Percentiles rank a stretch among this genome's conserved stretches.
phyloP scores from a whole-genome alignment of 2,329 filamentous ascomycete genomes.

The Lithohypha guttulata region DNA sequence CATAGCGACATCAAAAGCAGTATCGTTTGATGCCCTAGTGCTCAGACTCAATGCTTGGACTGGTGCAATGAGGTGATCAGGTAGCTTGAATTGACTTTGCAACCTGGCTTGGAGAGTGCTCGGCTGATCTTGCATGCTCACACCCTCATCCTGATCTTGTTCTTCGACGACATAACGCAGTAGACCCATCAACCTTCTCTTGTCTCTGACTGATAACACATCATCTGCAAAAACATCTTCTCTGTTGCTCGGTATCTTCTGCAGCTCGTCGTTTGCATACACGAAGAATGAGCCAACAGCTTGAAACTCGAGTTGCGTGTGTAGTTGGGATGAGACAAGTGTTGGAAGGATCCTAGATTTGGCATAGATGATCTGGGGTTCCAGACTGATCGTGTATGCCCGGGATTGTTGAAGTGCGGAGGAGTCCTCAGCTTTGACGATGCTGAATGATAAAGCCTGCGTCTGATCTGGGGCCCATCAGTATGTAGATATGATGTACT shows the following conservation, averaged over 20 bases:
- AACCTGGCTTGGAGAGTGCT: conserved; percentile 38
- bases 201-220: conserved; percentile 65
- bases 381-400: conserved; percentile 71
- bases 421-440: conserved; percentile 24
- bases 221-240: conserved; percentile 83
- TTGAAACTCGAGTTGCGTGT: conserved; percentile 83
- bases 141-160: conserved; percentile 41
- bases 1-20: conserved; percentile 58
- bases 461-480: too few relatives aligned
- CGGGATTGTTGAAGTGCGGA: conserved; percentile 51
- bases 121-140: conserved; percentile 45
- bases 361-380: conserved; percentile 77
- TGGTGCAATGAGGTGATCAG: conserved; percentile 54
- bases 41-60: conserved; percentile 64
- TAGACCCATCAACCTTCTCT: conserved; percentile 85
- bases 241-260: conserved; percentile 72
- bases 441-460: too few relatives aligned
- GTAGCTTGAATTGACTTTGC: conserved; percentile 52
- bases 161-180: conserved; percentile 74
- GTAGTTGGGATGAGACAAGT: conserved; percentile 80
- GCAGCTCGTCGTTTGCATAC: conserved; percentile 41
- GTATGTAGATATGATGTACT: too few relatives aligned
- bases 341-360: conserved; percentile 65
- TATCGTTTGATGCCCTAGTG: conserved; percentile 43
- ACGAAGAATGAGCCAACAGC: conserved; percentile 91